Evolutionary conservation across 1,139 yeast genomes (phyloP), one percentile per base, ranked within the genome.

Genomic region (Kurtzmaniella quercitrusa): DNA sequence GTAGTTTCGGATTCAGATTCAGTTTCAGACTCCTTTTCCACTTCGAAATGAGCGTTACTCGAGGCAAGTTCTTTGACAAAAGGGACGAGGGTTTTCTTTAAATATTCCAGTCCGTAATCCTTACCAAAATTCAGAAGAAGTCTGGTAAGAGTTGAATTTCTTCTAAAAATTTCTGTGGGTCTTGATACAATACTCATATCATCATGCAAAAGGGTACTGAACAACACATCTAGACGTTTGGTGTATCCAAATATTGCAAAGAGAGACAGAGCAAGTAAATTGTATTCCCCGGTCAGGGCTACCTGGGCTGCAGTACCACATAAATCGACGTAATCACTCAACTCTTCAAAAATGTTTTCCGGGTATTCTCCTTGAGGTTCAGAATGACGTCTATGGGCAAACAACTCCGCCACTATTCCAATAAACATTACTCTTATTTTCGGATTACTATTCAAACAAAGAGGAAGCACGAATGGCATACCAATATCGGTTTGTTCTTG

Each of bases 121-220:
- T 83, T 80, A 0, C 95, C 85, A 54, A 81, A 82, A 36, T 85
- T 72, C 1, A 91, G 84, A 42, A 88, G 68, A 40, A 88, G 71
- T 55, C 91, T 77, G 0, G 96, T 87, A 37, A 93, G 85, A 21
- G 89, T 85, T 43, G 94, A 84, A 59, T 89, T 89, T 47, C 95
- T 75, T 55, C 96, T 72, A 52, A 89, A 72, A 25, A 88, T 77
- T 55, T 87, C 95, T 34, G 85, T 77, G 12, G 88, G 77, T 47
- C 85, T 75, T 1, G 77, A 65, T 0, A 86, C 81, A 27, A 66
- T 68, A 37, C 68, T 59, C 21, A 88, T 82, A 57, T 89, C 96
- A 46, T 79, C 80, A 18, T 67, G 66, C 17, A 89, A 68, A 41
- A 86, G 67, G 6, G 76, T 73, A 6, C 75, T 64, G 39, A 88